Conservation (phyloP, 768 basidiomycete genomes). For the Lactarius hengduanensis region DNA sequence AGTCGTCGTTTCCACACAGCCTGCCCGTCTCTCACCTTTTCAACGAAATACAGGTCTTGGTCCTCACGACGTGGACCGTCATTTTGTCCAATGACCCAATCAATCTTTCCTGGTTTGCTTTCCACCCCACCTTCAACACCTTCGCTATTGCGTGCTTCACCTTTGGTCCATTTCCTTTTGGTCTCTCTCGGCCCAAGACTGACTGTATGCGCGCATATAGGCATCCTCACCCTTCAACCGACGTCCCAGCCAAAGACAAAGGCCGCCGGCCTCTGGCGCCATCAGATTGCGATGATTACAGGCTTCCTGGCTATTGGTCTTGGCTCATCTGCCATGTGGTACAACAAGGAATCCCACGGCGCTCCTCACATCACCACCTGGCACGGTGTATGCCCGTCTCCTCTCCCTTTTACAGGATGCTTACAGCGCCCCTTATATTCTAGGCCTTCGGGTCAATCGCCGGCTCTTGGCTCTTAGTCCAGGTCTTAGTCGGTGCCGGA, state of each 20-base stretch:
- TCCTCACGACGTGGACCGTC: slow-evolving; percentile 43
- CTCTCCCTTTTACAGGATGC: not conserved
- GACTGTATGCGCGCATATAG: slow-evolving; percentile 37
- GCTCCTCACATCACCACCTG: slow-evolving; percentile 65
- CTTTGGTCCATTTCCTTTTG: slow-evolving; percentile 48
- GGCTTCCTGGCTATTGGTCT: slow-evolving; percentile 57
- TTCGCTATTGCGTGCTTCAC: slow-evolving; percentile 55
- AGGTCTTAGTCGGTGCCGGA: slow-evolving; percentile 63
- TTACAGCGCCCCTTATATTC: not conserved
- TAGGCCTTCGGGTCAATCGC: slow-evolving; percentile 65
- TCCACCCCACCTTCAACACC: slow-evolving; percentile 64
- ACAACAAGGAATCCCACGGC: slow-evolving; percentile 54
- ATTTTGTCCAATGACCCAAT: slow-evolving; percentile 47
- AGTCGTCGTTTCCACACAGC: not conserved
- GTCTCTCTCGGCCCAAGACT: not conserved
- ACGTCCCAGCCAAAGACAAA: slow-evolving; percentile 66
- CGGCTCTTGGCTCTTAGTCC: slow-evolving; percentile 60
- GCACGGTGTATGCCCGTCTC: slow-evolving; percentile 60
- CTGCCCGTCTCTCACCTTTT: not conserved
- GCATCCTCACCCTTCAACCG: slow-evolving; percentile 73
- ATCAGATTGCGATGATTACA: slow-evolving; percentile 60
- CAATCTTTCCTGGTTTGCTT: slow-evolving; percentile 57
- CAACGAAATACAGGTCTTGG: slow-evolving; percentile 14
- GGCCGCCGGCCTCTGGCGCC: slow-evolving; percentile 62
- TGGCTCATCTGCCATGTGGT: slow-evolving; percentile 61